Percentiles rank a stretch among this genome's conserved stretches.
Evolutionary conservation across 2,329 filamentous ascomycete species (phyloP).

Genomic region (Pseudogymnoascus sp.): DNA sequence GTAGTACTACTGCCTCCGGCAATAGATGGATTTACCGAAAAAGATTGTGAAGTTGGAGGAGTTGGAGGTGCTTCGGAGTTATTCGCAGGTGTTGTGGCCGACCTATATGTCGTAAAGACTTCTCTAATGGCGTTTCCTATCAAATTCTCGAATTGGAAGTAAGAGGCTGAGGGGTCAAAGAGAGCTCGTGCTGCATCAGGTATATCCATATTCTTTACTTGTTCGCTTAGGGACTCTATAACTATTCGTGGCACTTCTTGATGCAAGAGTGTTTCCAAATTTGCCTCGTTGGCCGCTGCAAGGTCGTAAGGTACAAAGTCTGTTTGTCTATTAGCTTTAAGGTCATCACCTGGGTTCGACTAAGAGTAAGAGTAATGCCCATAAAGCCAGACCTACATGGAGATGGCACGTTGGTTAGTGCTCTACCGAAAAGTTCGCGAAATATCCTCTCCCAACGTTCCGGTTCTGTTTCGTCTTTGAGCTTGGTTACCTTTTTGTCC

Average conservation of each 20-base stretch:
- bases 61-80: background rate
- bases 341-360: background rate
- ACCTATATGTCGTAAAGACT: background rate
- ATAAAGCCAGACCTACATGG: background rate
- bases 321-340: background rate
- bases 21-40: background rate
- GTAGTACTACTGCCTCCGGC: background rate
- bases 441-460: background rate
- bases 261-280: background rate
- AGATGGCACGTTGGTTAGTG: background rate
- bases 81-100: background rate
- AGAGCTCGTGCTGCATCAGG: background rate
- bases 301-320: constrained; percentile 1
- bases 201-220: background rate
- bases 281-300: background rate
- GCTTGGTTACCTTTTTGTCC: background rate
- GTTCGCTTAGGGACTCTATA: background rate
- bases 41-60: background rate
- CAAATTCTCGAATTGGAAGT: background rate
- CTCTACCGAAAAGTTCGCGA: background rate
- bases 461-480: background rate
- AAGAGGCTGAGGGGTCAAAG: background rate
- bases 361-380: too few relatives aligned
- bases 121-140: background rate
- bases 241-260: background rate